These are phyloP conservation scores for Fusarium lateritium DNA, from an alignment of 2,329 filamentous ascomycete species.

Conservation along the genomic window DNA sequence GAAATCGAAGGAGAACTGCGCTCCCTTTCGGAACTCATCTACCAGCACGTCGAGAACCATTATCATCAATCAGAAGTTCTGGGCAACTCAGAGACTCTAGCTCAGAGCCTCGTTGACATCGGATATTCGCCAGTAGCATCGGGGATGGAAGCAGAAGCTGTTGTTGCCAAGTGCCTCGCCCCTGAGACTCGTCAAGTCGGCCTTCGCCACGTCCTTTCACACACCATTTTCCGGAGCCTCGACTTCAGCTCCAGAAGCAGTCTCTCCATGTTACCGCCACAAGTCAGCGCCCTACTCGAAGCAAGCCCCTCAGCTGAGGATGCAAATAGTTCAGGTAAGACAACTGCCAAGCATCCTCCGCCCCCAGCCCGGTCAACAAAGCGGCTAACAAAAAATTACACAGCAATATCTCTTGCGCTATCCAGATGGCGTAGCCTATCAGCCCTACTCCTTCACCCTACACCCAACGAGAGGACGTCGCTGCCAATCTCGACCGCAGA, in stretches of 20 bases:
- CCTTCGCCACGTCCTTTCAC: constrained; percentile 57
- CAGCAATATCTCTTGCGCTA: constrained; percentile 51
- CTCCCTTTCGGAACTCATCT: constrained; percentile 54
- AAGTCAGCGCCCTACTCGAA: not conserved
- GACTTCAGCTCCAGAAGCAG: constrained; percentile 46
- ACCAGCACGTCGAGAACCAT: constrained; percentile 58
- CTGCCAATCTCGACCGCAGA: constrained; percentile 47
- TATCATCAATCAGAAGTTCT: constrained; percentile 53
- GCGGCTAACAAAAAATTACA: no score
- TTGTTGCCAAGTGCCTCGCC: constrained; percentile 52
- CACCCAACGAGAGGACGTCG: constrained; percentile 54
- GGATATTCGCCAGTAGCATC: constrained; percentile 41
- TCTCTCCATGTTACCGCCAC: constrained; percentile 55
- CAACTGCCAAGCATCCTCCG: no score
- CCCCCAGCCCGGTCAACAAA: no score
- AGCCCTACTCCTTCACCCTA: constrained; percentile 58
- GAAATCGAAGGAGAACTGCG: constrained; percentile 52
- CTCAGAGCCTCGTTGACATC: constrained; percentile 42
- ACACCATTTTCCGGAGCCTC: constrained; percentile 54
- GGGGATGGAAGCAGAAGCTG: constrained; percentile 19
- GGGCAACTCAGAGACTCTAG: constrained; percentile 39
- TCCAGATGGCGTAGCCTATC: constrained; percentile 60
- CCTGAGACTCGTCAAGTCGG: constrained; percentile 52
- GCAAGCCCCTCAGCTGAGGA: no score
- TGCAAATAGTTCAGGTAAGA: not conserved